A percentile compares a stretch with the other conserved stretches of the same genome.
Evolutionary conservation across 352 stramenopile species (phyloP).

Genomic region (Plasmopara halstedii): DNA sequence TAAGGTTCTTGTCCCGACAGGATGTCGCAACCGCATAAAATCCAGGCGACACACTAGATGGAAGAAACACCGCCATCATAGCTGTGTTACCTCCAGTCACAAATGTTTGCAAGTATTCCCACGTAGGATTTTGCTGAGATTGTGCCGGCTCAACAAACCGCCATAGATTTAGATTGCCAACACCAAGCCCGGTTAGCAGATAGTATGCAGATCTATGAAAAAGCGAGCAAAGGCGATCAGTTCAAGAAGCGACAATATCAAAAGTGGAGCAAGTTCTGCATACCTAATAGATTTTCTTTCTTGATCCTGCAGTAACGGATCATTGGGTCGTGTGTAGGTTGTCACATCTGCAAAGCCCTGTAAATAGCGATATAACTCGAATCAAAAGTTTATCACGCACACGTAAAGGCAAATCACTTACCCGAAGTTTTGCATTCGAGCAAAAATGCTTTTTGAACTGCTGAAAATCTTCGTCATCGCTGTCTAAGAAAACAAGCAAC

Average conservation of each 20-base stretch:
- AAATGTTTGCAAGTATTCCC: constrained; percentile 53
- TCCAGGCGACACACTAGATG: constrained; percentile 15
- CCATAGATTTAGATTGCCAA: constrained; percentile 68
- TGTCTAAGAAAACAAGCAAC: constrained; percentile 28
- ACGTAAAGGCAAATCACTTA: constrained; percentile 14
- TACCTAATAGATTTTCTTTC: constrained; percentile 11
- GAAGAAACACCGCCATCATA: constrained; percentile 44
- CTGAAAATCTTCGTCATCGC: constrained; percentile 70
- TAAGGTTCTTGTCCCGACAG: constrained; percentile 52
- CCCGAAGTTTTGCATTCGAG: constrained; percentile 44
- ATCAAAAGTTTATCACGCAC: neutral
- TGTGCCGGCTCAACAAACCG: constrained; percentile 45
- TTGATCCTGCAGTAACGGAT: neutral
- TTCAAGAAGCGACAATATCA: neutral
- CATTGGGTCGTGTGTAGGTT: constrained; percentile 24
- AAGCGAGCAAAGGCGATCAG: neutral
- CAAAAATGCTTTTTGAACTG: constrained; percentile 76
- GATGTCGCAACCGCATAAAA: constrained; percentile 38
- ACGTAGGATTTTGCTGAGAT: constrained; percentile 27
- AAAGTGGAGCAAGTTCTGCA: neutral
- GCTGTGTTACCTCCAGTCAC: constrained; percentile 47
- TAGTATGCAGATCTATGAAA: constrained; percentile 53
- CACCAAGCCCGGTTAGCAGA: constrained; percentile 58
- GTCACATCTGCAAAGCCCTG: constrained; percentile 74
- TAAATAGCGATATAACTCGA: neutral